Evolutionary conservation across 768 basidiomycete genomes (phyloP).

Genomic region (Pisolithus microcarpus): DNA sequence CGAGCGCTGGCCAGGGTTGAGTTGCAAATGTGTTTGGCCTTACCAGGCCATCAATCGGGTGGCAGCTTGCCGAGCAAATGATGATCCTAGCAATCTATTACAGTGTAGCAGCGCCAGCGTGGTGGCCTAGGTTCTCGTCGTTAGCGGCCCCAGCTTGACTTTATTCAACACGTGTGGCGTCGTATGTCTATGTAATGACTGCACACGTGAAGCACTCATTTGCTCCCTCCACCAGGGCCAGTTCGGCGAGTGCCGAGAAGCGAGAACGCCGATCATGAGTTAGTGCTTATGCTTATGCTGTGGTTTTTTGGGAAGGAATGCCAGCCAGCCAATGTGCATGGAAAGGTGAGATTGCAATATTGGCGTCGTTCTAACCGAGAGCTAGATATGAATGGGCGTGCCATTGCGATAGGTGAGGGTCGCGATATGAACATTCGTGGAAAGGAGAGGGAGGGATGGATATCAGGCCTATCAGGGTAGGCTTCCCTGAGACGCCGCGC

Average conservation of each 20-base stretch:
- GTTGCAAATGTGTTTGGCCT: background rate
- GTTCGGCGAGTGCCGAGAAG: background rate
- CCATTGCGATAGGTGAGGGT: too few relatives aligned
- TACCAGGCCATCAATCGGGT: background rate
- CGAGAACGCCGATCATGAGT: background rate
- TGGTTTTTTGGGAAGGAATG: background rate
- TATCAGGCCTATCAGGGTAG: background rate
- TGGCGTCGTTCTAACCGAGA: background rate
- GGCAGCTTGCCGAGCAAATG: background rate
- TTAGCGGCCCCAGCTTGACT: too few relatives aligned
- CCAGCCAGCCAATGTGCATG: background rate
- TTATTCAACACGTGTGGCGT: background rate
- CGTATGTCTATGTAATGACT: background rate
- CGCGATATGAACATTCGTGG: background rate
- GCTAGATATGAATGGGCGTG: background rate
- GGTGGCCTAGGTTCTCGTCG: background rate
- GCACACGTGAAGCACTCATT: background rate
- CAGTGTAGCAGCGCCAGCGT: background rate
- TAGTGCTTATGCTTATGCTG: background rate
- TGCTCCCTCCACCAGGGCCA: background rate
- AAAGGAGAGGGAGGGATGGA: background rate
- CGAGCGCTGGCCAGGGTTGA: background rate
- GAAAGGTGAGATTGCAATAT: background rate
- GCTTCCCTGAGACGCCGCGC: slow-evolving; percentile 28
- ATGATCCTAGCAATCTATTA: background rate